Evolutionary conservation across 768 basidiomycete species (phyloP), one percentile per base, ranked within the genome.

Genomic region (Boletus reticulatus): DNA sequence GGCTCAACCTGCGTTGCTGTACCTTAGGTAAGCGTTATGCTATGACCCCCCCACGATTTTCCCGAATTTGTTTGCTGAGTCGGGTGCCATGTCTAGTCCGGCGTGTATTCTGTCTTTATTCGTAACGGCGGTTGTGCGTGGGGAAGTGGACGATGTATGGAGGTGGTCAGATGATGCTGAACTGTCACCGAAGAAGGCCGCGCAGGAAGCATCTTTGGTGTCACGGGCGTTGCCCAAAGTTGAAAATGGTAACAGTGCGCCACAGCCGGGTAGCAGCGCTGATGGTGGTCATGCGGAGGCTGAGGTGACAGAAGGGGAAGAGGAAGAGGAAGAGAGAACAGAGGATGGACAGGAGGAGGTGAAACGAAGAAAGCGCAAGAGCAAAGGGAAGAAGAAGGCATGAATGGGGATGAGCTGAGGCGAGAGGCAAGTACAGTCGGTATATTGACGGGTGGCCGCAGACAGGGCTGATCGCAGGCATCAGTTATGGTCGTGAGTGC

Each of bases 1-100:
- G 8, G 93, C 91, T 4, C 96, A 99, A 63, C 96, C 96, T 1
- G 96, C 96, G 2, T 73, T 99, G 52, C 75, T 99, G 43, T 99
- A 98, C 72, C 80, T 99, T 58, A 89, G 88, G 89, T 89, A 62
- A 65, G 82, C 16, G 39, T 13, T 31, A 29, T n/a, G 38, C 31
- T 37, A 48, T 48, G 22, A 55, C 34, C 34, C 34, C 34, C 34
- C n/a, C 41, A n/a, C 37, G 9, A 10, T 14, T 27, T 9, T 16
- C 22, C 3, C 10, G n/a, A n/a, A 11, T 20, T 17, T 17, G 9
- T 31, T 6, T 42, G 24, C 31, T 64, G 45, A 57, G 32, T 39
- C 45, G 24, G 32, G 10, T 39, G 45, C 24, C 4, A 24, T 43
- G 34, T 57, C 24, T 52, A 89, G 88, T 66, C 92, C 91, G 31